These are phyloP conservation scores for Colletotrichum sojae DNA, from an alignment of 2,329 filamentous ascomycete genomes.

Conservation along the genomic window DNA sequence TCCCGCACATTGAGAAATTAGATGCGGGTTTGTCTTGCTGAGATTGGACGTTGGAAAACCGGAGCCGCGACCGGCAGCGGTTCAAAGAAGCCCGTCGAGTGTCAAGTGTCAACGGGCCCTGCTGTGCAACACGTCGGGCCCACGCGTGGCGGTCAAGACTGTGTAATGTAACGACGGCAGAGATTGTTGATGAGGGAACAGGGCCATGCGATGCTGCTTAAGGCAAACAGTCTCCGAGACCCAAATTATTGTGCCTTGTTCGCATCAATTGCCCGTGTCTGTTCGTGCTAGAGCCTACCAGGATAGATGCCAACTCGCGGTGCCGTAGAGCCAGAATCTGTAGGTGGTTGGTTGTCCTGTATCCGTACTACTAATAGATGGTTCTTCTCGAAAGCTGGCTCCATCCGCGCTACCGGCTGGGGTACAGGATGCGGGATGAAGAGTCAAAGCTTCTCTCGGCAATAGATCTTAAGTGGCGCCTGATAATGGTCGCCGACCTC, in stretches of 20 bases:
- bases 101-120: slow-evolving; percentile 2
- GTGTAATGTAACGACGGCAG: slow-evolving; percentile 37
- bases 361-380: neutral
- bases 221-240: slow-evolving; percentile 17
- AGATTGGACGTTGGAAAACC: slow-evolving; percentile 29
- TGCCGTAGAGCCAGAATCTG: slow-evolving; percentile 3
- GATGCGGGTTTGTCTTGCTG: slow-evolving; percentile 28
- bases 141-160: slow-evolving; percentile 28
- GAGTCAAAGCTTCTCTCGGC: slow-evolving; percentile 34
- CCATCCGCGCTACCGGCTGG: slow-evolving; percentile 19
- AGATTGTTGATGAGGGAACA: slow-evolving; percentile 17
- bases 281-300: neutral
- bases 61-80: slow-evolving; percentile 28
- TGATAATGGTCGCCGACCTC: slow-evolving; percentile 19
- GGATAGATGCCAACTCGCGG: neutral
- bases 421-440: slow-evolving; percentile 29
- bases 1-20: slow-evolving; percentile 28
- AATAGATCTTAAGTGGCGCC: slow-evolving; percentile 24
- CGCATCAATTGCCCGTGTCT: neutral
- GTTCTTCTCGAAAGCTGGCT: slow-evolving; percentile 7
- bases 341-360: too few species aligned
- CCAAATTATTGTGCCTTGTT: neutral
- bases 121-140: slow-evolving; percentile 2
- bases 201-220: slow-evolving; percentile 7
- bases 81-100: slow-evolving; percentile 6